A percentile compares a stretch with the other conserved stretches of the same genome.
phyloP scores from a whole-genome alignment of 2,329 filamentous ascomycete species.

The Penicillium thymicola region DNA sequence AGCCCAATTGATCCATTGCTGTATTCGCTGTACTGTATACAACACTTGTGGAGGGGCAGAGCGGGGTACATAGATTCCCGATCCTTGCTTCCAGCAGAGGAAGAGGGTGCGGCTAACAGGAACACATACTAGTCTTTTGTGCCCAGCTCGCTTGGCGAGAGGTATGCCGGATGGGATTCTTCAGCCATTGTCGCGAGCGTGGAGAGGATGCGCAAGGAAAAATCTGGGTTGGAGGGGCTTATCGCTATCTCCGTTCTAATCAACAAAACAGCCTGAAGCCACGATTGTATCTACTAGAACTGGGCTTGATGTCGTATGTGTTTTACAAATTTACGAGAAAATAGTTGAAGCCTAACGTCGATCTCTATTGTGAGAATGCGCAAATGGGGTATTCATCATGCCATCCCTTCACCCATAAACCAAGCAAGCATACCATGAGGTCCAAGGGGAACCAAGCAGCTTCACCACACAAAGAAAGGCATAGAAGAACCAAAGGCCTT shows the following conservation, averaged over 20 bases:
- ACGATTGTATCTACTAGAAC: background rate
- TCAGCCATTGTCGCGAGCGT: slow-evolving; percentile 21
- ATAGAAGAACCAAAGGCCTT: slow-evolving; percentile 9
- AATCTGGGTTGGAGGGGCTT: slow-evolving; percentile 14
- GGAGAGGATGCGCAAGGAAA: slow-evolving; percentile 8
- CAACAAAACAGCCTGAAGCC: background rate
- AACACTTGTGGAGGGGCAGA: slow-evolving; percentile 1
- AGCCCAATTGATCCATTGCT: background rate
- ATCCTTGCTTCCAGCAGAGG: background rate
- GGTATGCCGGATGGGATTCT: slow-evolving; percentile 55
- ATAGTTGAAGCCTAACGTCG: slow-evolving; percentile 5
- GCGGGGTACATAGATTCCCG: slow-evolving; percentile 1
- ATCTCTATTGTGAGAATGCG: slow-evolving; percentile 23
- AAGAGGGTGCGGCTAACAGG: background rate
- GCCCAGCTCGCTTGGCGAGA: slow-evolving; percentile 76
- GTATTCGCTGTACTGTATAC: background rate
- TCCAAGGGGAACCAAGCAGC: slow-evolving; percentile 3
- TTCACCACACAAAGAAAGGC: slow-evolving; percentile 3
- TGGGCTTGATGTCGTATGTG: background rate
- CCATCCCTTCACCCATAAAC: slow-evolving; percentile 11
- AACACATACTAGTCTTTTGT: slow-evolving; percentile 80
- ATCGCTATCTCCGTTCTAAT: slow-evolving; percentile 10
- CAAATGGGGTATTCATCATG: slow-evolving; percentile 22
- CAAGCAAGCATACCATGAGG: slow-evolving; percentile 1
- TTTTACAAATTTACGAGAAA: background rate